These are phyloP conservation scores for Trifolium fragiferum DNA, from an alignment of 306 rosid genomes.

Conservation along the genomic window DNA sequence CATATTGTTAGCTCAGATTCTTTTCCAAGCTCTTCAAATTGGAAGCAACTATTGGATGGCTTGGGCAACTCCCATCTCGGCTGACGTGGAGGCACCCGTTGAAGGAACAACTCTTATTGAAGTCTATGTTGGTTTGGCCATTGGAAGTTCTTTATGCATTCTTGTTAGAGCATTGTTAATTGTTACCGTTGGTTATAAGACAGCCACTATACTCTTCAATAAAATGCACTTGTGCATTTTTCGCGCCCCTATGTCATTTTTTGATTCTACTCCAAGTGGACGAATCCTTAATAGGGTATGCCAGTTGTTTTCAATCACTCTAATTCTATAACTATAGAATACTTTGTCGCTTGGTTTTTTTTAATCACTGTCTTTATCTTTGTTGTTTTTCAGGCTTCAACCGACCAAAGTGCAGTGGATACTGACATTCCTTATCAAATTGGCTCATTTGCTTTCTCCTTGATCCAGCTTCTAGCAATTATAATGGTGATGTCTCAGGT, in stretches of 20 bases:
- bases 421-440: slow-evolving; percentile 50
- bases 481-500: slow-evolving; percentile 86
- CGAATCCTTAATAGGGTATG: background rate
- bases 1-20: slow-evolving; percentile 59
- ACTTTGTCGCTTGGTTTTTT: background rate
- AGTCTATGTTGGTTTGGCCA: slow-evolving; percentile 59
- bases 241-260: background rate
- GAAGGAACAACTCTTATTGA: slow-evolving; percentile 51
- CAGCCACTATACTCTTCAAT: background rate
- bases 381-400: slow-evolving; percentile 63
- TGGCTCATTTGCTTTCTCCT: slow-evolving; percentile 49
- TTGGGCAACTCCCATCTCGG: slow-evolving; percentile 78
- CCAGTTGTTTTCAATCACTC: too few relatives aligned
- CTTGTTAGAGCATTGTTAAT: background rate
- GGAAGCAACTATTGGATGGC: slow-evolving; percentile 94
- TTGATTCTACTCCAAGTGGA: background rate
- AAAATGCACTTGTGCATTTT: background rate
- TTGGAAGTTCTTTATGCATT: background rate
- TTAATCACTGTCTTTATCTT: background rate
- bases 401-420: slow-evolving; percentile 75
- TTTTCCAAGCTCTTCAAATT: slow-evolving; percentile 76
- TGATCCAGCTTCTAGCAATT: slow-evolving; percentile 70
- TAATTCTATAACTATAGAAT: background rate
- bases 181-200: background rate
- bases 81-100: slow-evolving; percentile 56